Percentiles rank a stretch among this genome's conserved stretches.
These are phyloP conservation scores for Metarhizium album DNA, from an alignment of 2,329 filamentous ascomycete genomes.

Conservation along the genomic window DNA sequence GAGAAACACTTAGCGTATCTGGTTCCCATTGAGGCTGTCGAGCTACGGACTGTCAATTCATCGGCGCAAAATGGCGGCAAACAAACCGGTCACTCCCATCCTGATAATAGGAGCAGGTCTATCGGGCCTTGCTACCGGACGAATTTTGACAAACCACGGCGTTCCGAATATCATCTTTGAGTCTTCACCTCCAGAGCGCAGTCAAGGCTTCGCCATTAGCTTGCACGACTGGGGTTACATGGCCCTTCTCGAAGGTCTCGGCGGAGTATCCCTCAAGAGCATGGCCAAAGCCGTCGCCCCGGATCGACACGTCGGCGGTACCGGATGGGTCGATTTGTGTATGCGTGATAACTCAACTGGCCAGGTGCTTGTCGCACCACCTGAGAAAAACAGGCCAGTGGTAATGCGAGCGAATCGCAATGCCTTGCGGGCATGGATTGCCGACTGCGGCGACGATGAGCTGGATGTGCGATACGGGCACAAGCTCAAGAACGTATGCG, in stretches of 20 bases:
- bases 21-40: too few relatives aligned
- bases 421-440: neutral
- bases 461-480: neutral
- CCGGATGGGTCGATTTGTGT: neutral
- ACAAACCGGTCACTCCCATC: neutral
- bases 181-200: too few relatives aligned
- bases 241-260: neutral
- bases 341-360: neutral
- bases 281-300: neutral
- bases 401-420: conserved; percentile 1
- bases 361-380: neutral
- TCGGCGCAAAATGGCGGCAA: too few relatives aligned
- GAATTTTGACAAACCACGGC: too few relatives aligned
- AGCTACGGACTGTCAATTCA: too few relatives aligned
- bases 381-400: neutral
- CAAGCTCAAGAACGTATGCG: neutral
- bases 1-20: too few relatives aligned
- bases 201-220: too few relatives aligned
- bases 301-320: neutral
- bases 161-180: too few relatives aligned
- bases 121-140: too few relatives aligned
- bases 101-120: too few relatives aligned
- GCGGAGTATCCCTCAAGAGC: neutral
- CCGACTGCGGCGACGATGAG: neutral
- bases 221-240: too few relatives aligned